A percentile compares a stretch with the other conserved stretches of the same genome.
These are phyloP conservation scores for Rhododendron ovatum DNA, from an alignment of 148 eudicot genomes.

Conservation along the genomic window DNA sequence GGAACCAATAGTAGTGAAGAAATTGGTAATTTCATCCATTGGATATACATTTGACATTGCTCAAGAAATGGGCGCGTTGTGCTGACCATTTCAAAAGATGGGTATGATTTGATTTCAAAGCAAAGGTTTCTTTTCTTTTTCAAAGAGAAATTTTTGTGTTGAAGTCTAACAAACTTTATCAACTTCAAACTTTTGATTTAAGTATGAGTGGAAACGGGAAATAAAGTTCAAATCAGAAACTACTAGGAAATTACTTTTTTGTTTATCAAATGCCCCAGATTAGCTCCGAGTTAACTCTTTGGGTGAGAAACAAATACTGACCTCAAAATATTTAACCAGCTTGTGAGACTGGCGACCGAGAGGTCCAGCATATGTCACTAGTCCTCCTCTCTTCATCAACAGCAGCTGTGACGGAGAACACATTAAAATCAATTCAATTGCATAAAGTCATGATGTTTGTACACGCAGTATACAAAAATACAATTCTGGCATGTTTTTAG, in stretches of 20 bases:
- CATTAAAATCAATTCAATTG: background rate
- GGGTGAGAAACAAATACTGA: conserved; percentile 3
- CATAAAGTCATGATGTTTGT: background rate
- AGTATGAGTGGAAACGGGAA: background rate
- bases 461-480: background rate
- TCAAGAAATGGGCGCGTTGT: background rate
- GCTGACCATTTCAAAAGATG: background rate
- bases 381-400: conserved; percentile 55
- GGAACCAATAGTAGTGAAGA: background rate
- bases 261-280: background rate
- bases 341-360: conserved; percentile 36
- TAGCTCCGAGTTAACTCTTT: background rate
- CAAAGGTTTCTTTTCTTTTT: background rate
- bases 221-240: background rate
- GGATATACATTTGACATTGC: background rate
- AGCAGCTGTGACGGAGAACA: conserved; percentile 25
- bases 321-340: conserved; percentile 42
- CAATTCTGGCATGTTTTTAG: background rate
- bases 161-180: background rate
- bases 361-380: conserved; percentile 42
- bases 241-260: background rate
- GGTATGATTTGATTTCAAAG: background rate
- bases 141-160: background rate
- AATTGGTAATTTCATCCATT: background rate
- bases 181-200: background rate